Conservation (phyloP, 441 rosid species). For the Euphorbia schlechtendalii region DNA sequence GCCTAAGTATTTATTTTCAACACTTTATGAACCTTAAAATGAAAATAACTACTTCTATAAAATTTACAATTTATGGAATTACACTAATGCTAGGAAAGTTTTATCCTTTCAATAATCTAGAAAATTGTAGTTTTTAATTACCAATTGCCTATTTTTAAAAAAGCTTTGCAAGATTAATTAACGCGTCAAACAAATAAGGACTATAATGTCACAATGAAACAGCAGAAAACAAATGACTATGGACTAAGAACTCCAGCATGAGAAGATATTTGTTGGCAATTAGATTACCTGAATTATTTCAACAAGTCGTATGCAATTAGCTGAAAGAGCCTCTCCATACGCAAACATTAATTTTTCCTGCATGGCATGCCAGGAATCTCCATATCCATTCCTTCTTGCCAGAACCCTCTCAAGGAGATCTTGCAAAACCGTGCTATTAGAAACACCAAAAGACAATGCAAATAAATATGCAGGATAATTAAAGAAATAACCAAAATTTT, state of each 20-base stretch:
- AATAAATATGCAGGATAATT: constrained; percentile 13
- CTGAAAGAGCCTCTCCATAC: constrained; percentile 72
- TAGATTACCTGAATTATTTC: constrained; percentile 67
- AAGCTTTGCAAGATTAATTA: constrained; percentile 7
- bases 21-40: neutral
- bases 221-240: neutral
- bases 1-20: neutral
- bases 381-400: constrained; percentile 50
- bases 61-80: neutral
- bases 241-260: constrained; percentile 5
- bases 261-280: constrained; percentile 15
- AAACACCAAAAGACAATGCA: constrained; percentile 25
- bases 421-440: constrained; percentile 54
- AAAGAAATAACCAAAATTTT: neutral
- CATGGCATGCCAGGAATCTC: constrained; percentile 51
- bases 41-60: neutral
- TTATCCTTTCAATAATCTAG: neutral
- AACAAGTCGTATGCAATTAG: constrained; percentile 54
- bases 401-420: constrained; percentile 68
- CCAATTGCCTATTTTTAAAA: constrained; percentile 12
- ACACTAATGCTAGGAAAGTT: constrained; percentile 8
- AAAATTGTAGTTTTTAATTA: neutral
- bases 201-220: neutral
- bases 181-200: no score
- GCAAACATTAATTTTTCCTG: constrained; percentile 55